Base-by-base conservation (phyloP, 495 filamentous ascomycete species). In the Penicillium lividum region DNA sequence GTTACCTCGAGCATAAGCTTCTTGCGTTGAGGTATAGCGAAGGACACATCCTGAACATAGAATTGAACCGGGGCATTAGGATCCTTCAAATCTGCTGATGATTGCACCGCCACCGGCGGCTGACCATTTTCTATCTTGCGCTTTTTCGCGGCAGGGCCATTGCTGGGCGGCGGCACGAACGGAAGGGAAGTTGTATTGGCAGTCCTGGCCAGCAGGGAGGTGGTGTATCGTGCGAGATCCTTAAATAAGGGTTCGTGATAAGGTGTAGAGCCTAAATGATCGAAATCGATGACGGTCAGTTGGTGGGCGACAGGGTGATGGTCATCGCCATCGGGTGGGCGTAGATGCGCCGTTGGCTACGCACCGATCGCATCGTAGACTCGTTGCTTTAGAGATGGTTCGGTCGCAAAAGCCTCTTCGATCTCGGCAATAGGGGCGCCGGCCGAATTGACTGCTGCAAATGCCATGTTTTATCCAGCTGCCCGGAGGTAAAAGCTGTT, bases 21-120 rank as follows among this genome's bases (percentile, higher is more conserved):
- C 77, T 97, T 98, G 59, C 94, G 81, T 75, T 90, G 88, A 15
- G 94, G 94, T n/a, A 89, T 81, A 4, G 85, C 80, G 36, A 92
- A 82, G 1, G 89, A 91, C 11, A 93, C 80, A 58, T 93, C 88
- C 58, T 85, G 82, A 45, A 91, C 79, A 57, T 86, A 85, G 59
- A 75, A 79, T 54, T 71, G 69, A 54, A 73, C 56, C 33, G 69
- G 59, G 43, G 61, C 58, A 59, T 76, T 65, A 68, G 72, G 34
- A 18, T 55, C 68, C 68, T 79, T 68, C 62, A 80, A 28, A 68
- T 79, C 60, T 73, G 65, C 66, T 68, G 75, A 62, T 63, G 71
- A 65, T 68, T 75, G 69, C 76, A 64, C 60, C 71, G 68, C 40
- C 65, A 67, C 67, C 64, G 71, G 40, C 69, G 58, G 54, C 65